Evolutionary conservation across 1,284 basidiomycete genomes (phyloP).

Genomic region (Tetrapyrgos nigripes): DNA sequence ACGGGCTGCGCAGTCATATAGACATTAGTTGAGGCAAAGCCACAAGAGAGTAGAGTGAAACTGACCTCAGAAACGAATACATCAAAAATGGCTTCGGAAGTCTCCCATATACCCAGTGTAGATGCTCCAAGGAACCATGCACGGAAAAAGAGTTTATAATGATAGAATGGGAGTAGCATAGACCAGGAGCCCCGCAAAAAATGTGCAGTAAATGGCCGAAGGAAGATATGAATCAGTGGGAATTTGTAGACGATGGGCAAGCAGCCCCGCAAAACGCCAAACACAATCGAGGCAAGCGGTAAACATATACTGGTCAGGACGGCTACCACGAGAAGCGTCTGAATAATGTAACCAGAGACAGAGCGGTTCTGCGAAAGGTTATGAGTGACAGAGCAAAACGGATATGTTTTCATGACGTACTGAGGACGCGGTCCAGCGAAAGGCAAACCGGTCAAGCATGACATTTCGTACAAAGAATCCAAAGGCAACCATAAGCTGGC

Average conservation of each 20-base stretch:
- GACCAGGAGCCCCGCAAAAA: constrained; percentile 66
- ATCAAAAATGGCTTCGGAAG: constrained; percentile 65
- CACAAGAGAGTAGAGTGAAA: constrained; percentile 2
- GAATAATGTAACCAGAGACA: constrained; percentile 37
- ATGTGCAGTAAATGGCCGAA: constrained; percentile 67
- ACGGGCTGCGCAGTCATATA: constrained; percentile 43
- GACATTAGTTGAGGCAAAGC: neutral
- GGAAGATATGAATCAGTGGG: constrained; percentile 53
- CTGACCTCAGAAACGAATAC: constrained; percentile 47
- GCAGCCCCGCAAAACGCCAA: constrained; percentile 49
- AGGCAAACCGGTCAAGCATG: constrained; percentile 62
- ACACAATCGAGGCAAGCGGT: constrained; percentile 44
- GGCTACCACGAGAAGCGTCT: constrained; percentile 42
- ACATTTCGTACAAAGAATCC: constrained; percentile 59
- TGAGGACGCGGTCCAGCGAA: constrained; percentile 46
- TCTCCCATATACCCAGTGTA: constrained; percentile 65
- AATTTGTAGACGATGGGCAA: constrained; percentile 60
- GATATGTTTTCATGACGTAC: constrained; percentile 16
- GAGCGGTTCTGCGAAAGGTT: constrained; percentile 24
- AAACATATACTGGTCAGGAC: constrained; percentile 49
- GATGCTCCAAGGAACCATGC: constrained; percentile 56
- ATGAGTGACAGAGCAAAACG: neutral
- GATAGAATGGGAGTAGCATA: constrained; percentile 51
- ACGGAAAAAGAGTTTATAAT: constrained; percentile 51
- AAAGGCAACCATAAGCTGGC: constrained; percentile 53